These are phyloP conservation scores for Exophiala bonariae DNA, from an alignment of 2,329 filamentous ascomycete genomes.

Conservation along the genomic window DNA sequence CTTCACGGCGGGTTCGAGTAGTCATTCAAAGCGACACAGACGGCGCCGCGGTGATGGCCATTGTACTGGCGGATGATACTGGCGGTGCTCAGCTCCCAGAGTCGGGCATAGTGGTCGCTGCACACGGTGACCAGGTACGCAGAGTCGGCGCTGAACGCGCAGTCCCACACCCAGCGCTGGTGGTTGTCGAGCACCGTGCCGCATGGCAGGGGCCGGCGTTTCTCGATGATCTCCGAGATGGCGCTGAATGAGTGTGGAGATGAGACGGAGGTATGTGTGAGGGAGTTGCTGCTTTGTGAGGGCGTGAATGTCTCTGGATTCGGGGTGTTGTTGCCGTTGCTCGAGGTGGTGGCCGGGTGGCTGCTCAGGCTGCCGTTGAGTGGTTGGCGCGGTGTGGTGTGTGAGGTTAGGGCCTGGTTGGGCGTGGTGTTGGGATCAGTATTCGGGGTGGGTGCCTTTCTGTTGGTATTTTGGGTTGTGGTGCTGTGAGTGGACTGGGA, in stretches of 20 bases:
- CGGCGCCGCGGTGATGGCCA: constrained; percentile 86
- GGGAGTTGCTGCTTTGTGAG: constrained; percentile 3
- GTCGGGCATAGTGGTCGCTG: constrained; percentile 85
- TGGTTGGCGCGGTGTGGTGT: constrained; percentile 1
- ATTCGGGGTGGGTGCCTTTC: background rate
- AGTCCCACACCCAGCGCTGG: constrained; percentile 97
- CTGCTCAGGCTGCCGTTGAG: constrained; percentile 2
- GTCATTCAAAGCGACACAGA: constrained; percentile 91
- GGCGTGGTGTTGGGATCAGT: constrained; percentile 1
- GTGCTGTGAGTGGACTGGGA: constrained; percentile 4
- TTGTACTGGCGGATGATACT: constrained; percentile 94
- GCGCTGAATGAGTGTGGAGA: constrained; percentile 16
- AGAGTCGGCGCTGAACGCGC: constrained; percentile 88
- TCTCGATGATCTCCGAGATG: constrained; percentile 22
- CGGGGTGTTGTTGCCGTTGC: background rate
- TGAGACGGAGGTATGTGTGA: constrained; percentile 10
- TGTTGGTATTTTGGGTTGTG: constrained; percentile 3
- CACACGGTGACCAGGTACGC: constrained; percentile 92
- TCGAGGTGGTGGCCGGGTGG: constrained; percentile 5
- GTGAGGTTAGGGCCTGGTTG: background rate
- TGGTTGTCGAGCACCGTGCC: constrained; percentile 87
- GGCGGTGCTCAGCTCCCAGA: constrained; percentile 87
- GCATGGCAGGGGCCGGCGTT: constrained; percentile 60
- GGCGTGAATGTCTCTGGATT: background rate
- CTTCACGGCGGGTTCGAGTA: constrained; percentile 48